Base-by-base conservation (phyloP, 2,329 filamentous ascomycete species). In the Talaromyces rugulosus region DNA sequence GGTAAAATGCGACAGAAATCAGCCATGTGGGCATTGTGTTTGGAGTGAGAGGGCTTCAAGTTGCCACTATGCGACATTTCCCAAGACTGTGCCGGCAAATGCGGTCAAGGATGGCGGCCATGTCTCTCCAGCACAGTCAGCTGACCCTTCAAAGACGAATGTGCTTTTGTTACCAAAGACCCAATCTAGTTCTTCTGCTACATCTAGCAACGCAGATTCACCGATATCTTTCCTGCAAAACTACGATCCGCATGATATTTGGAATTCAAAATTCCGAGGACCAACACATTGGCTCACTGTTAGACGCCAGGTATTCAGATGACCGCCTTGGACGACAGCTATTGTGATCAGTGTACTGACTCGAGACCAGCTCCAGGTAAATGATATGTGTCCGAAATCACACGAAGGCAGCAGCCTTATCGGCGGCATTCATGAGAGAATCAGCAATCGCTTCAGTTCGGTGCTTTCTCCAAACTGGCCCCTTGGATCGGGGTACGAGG, bases 21-120 rank as follows among this genome's bases (percentile, higher is more conserved):
- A 56, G 33, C 62, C 62, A 34, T 63, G 62, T 59, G 54, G 62
- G 14, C 62, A 63, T 44, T 63, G 62, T 36, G 47, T 58, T 18
- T 63, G 62, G 62, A 63, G 62, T 33, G 62, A 63, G 14, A 62
- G 59, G 23, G 62, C 62, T 18, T 59, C 55, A 12, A 63, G 59
- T 27, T 63, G 62, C 33, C 54, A 44, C 11, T 63, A 63, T 55
- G 47, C 55, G 1, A 36, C 62, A 16, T 63, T 63, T 8, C 55
- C 62, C 23, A 47, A 53, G 5, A 9, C 44, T 34, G 14, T n/a
- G 28, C 59, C 61, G 51, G 51, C 57, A 8, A 58, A 60, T 23
- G 57, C 52, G 31, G 61, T 59, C 33, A 57, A 63, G 57, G 28
- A 14, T 53, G 3, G 3, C 3, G 50, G 53, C 12, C 40, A 50